Evolutionary conservation across 352 stramenopile genomes (phyloP).

Genomic region (Pythium apleroticum): DNA sequence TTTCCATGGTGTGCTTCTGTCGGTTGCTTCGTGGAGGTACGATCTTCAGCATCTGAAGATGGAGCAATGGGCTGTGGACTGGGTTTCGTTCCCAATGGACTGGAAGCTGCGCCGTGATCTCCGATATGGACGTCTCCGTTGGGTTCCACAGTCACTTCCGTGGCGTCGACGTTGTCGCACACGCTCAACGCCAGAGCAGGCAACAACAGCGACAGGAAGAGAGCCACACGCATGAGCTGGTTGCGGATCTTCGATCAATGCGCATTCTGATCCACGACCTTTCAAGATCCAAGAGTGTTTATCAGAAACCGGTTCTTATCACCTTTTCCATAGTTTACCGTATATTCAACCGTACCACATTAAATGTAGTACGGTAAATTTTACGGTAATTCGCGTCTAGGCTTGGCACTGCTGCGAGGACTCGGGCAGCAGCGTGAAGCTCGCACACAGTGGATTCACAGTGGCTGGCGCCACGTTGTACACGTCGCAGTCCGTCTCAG

Average conservation of each 20-base stretch:
- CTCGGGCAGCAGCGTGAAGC: slow-evolving; percentile 43
- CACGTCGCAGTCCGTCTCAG: slow-evolving; percentile 80
- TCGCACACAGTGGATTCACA: slow-evolving; percentile 41
- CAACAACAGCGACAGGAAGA: background rate
- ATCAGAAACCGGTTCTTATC: slow-evolving; percentile 8
- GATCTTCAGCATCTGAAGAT: background rate
- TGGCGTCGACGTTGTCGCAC: background rate
- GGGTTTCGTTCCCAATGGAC: too few species aligned
- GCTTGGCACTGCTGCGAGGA: slow-evolving; percentile 8
- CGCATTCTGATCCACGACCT: background rate
- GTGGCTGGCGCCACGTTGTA: slow-evolving; percentile 35
- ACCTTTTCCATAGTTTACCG: background rate
- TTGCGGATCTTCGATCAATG: background rate
- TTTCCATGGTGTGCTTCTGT: background rate
- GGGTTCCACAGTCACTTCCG: slow-evolving; percentile 6
- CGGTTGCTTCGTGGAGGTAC: background rate
- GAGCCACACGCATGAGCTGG: background rate
- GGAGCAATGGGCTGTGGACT: background rate
- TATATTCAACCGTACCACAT: background rate
- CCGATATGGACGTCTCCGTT: background rate
- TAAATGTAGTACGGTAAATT: too few species aligned
- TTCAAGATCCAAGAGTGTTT: slow-evolving; percentile 9
- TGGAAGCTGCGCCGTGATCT: background rate
- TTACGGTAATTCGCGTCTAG: background rate
- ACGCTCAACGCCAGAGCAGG: background rate